Evolutionary conservation across 2,329 filamentous ascomycete species (phyloP).

Genomic region (Nemania sp.): DNA sequence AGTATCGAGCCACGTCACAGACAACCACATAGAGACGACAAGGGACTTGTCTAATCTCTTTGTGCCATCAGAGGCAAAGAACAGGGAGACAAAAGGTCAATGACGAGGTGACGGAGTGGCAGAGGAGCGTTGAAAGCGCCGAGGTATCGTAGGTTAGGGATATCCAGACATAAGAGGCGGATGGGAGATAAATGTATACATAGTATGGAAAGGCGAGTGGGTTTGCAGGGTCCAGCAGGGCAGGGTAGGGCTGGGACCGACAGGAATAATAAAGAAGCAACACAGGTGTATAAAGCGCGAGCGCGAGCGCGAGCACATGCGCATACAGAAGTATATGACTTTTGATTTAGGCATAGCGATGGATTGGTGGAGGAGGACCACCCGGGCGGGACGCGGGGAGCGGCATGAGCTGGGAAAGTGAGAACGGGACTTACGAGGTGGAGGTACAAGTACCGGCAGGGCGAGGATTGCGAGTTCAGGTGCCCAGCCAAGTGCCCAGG

Average conservation of each 20-base stretch:
- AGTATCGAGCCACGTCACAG: not conserved
- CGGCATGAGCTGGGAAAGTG: constrained; percentile 24
- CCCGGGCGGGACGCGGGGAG: constrained; percentile 26
- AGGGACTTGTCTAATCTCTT: constrained; percentile 3
- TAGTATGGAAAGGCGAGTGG: constrained; percentile 5
- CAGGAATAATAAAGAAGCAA: constrained; percentile 12
- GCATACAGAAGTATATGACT: constrained; percentile 26
- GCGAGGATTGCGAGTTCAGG: constrained; percentile 8
- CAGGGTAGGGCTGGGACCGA: not conserved
- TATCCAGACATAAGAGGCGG: constrained; percentile 31
- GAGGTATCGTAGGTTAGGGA: constrained; percentile 29
- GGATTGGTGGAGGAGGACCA: constrained; percentile 34
- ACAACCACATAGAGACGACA: constrained; percentile 21
- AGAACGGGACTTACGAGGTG: constrained; percentile 31
- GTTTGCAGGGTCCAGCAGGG: constrained; percentile 18
- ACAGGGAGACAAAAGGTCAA: not conserved
- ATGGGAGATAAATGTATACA: constrained; percentile 22
- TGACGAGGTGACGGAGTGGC: constrained; percentile 9
- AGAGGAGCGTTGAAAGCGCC: constrained; percentile 12
- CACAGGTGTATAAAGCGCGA: constrained; percentile 27
- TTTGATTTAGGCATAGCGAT: constrained; percentile 29
- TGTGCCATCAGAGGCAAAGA: not conserved
- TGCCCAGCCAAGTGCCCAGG: not conserved
- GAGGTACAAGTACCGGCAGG: constrained; percentile 35
- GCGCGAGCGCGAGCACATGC: constrained; percentile 25